A percentile compares a stretch with the other conserved stretches of the same genome.
phyloP scores from a whole-genome alignment of 2,329 filamentous ascomycete genomes.

The Microsporum canis region DNA sequence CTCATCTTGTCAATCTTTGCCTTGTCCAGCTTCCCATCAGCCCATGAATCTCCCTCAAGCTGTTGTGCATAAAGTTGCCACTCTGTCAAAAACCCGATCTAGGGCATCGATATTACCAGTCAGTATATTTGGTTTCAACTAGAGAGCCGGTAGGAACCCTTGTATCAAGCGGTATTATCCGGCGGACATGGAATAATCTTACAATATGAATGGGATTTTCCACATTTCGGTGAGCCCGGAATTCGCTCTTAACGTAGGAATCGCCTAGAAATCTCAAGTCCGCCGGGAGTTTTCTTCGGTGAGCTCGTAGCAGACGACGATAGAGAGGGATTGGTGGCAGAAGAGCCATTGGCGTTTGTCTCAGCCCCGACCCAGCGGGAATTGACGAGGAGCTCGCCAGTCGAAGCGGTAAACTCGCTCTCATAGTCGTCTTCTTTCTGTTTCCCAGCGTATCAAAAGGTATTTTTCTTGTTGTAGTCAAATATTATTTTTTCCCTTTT shows the following conservation, averaged over 20 bases:
- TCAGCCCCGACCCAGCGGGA: slow-evolving; percentile 33
- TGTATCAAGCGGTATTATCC: not conserved
- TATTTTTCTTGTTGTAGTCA: not conserved
- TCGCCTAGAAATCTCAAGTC: slow-evolving; percentile 78
- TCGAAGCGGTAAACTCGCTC: slow-evolving; percentile 25
- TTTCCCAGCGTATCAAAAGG: slow-evolving; percentile 6
- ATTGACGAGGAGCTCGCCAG: slow-evolving; percentile 32
- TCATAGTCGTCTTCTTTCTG: slow-evolving; percentile 21
- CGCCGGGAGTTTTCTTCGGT: slow-evolving; percentile 58
- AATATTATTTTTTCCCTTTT: not conserved
- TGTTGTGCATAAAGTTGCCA: slow-evolving; percentile 95
- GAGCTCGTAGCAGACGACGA: slow-evolving; percentile 71
- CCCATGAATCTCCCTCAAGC: slow-evolving; percentile 77
- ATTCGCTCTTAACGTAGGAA: slow-evolving; percentile 87
- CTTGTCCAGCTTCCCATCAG: slow-evolving; percentile 70
- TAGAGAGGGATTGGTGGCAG: slow-evolving; percentile 84
- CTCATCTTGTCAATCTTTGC: slow-evolving; percentile 87
- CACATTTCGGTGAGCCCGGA: slow-evolving; percentile 66
- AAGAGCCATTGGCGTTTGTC: slow-evolving; percentile 51
- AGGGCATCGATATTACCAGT: not conserved
- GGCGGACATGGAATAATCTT: slow-evolving; percentile 22
- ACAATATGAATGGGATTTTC: slow-evolving; percentile 91
- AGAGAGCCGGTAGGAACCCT: not conserved
- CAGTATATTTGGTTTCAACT: not conserved
- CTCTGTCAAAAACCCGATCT: slow-evolving; percentile 93